Base-by-base conservation (phyloP, 495 filamentous ascomycete species). In the Xylaria scruposa region DNA sequence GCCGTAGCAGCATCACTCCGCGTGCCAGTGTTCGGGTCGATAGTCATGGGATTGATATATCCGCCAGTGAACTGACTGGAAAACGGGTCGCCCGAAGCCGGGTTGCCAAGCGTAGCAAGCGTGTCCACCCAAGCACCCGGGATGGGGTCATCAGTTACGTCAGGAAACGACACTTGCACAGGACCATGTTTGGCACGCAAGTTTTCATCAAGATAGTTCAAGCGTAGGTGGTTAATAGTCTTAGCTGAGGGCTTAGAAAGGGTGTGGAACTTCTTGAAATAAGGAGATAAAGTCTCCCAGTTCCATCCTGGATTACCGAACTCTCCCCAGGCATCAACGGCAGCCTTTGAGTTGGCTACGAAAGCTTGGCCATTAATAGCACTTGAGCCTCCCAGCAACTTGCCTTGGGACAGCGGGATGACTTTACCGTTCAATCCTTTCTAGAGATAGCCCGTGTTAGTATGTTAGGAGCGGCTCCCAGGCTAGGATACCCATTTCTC, bases 281-380 rank as follows among this genome's bases (percentile, higher is more conserved):
- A 66, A 0, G 42, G 63, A 9, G 63, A n/a, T 9, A 66, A 15
- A n/a, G 75, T 78, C 7, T 89, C 81, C 88, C 88, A 90, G 44
- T 81, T 85, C 90, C 89, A 91, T 2, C 87, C 87, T 2, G 76
- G 70, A 29, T 87, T 86, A 8, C 88, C 88, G 26, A 88, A 81
- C 19, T 83, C 81, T 59, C 83, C 82, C 89, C 90, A 91, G 53
- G 82, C 82, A 77, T 91, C 88, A 71, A 87, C 89, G 44, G 89
- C 88, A 13, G 83, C 76, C 53, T 81, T 83, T 42, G 81, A 87
- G 0, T 85, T 88, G 10, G 86, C 82, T 71, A 86, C 85, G 85
- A 85, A 89, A n/a, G 83, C 87, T 81, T 89, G 88, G 73, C 82
- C 84, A 69, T 82, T 81, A 24, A 81, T 71, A 0, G 79, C 78